Base-by-base conservation (phyloP, 176 grass and related monocot genomes). In the Cocos nucifera region DNA sequence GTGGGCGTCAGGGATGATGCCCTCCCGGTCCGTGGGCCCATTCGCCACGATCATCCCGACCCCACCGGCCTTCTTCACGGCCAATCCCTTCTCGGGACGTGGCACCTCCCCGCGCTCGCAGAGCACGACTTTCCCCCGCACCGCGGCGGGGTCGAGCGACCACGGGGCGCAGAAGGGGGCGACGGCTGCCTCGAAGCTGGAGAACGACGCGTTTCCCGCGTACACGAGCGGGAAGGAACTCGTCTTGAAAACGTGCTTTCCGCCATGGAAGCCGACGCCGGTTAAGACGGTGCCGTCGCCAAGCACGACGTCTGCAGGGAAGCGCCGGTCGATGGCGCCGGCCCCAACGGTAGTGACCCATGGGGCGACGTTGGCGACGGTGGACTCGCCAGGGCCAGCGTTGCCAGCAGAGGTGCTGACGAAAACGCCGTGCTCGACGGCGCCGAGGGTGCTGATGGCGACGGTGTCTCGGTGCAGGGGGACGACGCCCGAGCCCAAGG, bases 301-400 rank as follows among this genome's bases (percentile, higher is more conserved):
- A 21, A 21, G 21, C 21, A 21, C 21, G 21, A 21, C 21, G 21
- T 21, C 21, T 21, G 21, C 21, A 0, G 61, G 78, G 62, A 89
- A 84, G 9, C 7, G 44, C 15, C 82, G 75, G 76, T 85, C 77
- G 22, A 90, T 51, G n/a, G 62, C 73, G 7, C 74, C 72, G 9
- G 86, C 86, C 1, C 75, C 86, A 3, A 90, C 82, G 3, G 86
- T 90, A 51, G 76, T 15, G 55, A 82, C 24, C 86, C 82, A 90
- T 15, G 82, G 86, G 3, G 86, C 86, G 3, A 51, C 4, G 69
- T 90, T 90, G 30, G 4, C 49, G 15, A 57, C 54, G 9, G 82
- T 77, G 7, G 23, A 56, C 44, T 17, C 27, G 1, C 15, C n/a
- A 1, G 86, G 78, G 2, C 86, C 86, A 0, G 16, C 21, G n/a